A percentile compares a stretch with the other conserved stretches of the same genome.
These are phyloP conservation scores for Cladophialophora yegresii DNA, from an alignment of 2,329 filamentous ascomycete genomes.

Conservation along the genomic window DNA sequence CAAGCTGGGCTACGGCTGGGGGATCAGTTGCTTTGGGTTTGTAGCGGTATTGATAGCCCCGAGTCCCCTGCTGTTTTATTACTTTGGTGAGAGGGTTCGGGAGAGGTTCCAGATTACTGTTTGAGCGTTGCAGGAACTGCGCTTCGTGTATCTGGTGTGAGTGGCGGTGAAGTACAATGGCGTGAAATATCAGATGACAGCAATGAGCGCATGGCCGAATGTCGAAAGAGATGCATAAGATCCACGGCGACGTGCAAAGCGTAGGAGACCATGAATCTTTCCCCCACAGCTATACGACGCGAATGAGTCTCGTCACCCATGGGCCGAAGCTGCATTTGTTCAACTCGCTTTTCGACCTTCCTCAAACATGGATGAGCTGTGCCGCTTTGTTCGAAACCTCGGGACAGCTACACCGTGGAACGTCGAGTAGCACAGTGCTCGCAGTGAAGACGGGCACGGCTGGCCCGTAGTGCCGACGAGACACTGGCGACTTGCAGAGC, in stretches of 20 bases:
- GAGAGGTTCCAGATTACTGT: slow-evolving; percentile 44
- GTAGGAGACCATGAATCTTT: neutral
- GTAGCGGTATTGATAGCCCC: slow-evolving; percentile 50
- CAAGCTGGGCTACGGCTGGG: slow-evolving; percentile 44
- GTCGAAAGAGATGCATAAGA: neutral
- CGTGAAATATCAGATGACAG: neutral
- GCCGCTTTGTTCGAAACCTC: no score
- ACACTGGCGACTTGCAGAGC: no score
- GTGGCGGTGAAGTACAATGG: neutral
- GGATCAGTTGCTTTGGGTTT: slow-evolving; percentile 52
- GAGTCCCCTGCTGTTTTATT: slow-evolving; percentile 53
- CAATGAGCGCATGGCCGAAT: neutral
- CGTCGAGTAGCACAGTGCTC: no score
- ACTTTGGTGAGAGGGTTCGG: slow-evolving; percentile 51
- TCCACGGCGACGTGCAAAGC: neutral
- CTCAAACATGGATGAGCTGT: neutral
- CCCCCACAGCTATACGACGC: neutral
- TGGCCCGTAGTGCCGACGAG: no score
- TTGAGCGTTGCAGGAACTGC: slow-evolving; percentile 6
- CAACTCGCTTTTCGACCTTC: neutral
- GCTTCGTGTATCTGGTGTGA: neutral
- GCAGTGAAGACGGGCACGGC: no score
- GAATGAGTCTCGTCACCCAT: neutral
- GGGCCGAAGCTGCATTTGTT: neutral
- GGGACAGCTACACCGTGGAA: no score